phyloP scores from a whole-genome alignment of 768 basidiomycete genomes.

The Dioszegia crocea region DNA sequence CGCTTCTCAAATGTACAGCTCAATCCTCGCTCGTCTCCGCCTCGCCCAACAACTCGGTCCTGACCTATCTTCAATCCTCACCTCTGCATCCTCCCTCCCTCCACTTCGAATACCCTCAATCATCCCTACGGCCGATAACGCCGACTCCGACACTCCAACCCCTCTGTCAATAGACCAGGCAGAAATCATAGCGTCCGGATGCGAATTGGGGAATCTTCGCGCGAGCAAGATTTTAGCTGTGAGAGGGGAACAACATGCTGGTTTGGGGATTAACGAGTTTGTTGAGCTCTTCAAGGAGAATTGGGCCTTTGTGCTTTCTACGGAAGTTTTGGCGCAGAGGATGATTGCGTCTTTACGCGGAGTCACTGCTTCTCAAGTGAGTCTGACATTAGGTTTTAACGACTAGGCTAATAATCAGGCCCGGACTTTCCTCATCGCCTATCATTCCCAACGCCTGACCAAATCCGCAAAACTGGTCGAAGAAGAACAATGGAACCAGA shows the following conservation, averaged over 20 bases:
- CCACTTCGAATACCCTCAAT: neutral
- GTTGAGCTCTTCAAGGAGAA: constrained; percentile 73
- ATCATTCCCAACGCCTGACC: constrained; percentile 75
- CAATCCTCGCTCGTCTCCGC: constrained; percentile 63
- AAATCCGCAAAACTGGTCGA: constrained; percentile 85
- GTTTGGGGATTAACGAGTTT: constrained; percentile 69
- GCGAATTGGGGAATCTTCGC: constrained; percentile 80
- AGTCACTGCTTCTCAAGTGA: constrained; percentile 73
- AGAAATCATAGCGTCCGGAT: constrained; percentile 71
- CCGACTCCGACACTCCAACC: constrained; percentile 2
- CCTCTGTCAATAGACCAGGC: constrained; percentile 59
- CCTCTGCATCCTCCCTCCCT: constrained; percentile 8
- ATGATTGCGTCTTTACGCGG: constrained; percentile 94
- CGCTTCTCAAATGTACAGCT: constrained; percentile 61
- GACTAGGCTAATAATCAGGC: constrained; percentile 58
- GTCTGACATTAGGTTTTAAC: constrained; percentile 1
- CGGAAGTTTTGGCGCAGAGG: constrained; percentile 75
- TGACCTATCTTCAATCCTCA: constrained; percentile 52
- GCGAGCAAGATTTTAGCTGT: constrained; percentile 71
- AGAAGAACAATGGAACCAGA: constrained; percentile 88
- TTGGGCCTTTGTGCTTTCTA: constrained; percentile 84
- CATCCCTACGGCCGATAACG: neutral
- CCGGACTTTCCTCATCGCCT: constrained; percentile 76
- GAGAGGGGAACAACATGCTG: constrained; percentile 73
- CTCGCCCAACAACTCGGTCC: constrained; percentile 56